phyloP scores from a whole-genome alignment of 2,329 filamentous ascomycete species.

The Aspergillus niger region DNA sequence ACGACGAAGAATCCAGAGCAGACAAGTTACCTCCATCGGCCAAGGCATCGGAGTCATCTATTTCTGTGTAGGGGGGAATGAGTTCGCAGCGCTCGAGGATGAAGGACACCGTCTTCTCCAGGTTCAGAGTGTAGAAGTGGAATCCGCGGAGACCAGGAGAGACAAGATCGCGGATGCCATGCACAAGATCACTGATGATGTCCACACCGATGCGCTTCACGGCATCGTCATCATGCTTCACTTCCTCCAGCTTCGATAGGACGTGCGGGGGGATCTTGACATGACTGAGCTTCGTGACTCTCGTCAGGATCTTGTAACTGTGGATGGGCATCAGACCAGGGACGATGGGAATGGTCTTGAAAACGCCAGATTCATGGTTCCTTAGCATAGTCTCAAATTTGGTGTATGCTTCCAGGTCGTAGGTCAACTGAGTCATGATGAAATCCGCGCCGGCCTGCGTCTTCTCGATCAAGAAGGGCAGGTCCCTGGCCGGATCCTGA shows the following conservation, averaged over 20 bases:
- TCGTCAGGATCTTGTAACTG: constrained; percentile 91
- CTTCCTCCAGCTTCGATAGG: constrained; percentile 59
- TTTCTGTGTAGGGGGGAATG: constrained; percentile 63
- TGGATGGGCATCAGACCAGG: constrained; percentile 97
- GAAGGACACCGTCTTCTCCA: constrained; percentile 94
- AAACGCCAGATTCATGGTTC: constrained; percentile 78
- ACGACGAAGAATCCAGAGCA: constrained; percentile 24
- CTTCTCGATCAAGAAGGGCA: constrained; percentile 90
- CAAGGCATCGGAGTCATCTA: constrained; percentile 46
- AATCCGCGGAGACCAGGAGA: constrained; percentile 71
- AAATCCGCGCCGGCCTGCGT: constrained; percentile 90
- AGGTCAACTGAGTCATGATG: constrained; percentile 98
- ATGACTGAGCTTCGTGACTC: constrained; percentile 92
- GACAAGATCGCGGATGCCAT: constrained; percentile 70
- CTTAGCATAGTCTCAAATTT: constrained; percentile 75
- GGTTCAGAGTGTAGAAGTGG: constrained; percentile 95
- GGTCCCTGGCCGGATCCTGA: constrained; percentile 65
- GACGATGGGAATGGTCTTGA: constrained; percentile 85
- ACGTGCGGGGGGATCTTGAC: constrained; percentile 75
- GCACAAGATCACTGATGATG: constrained; percentile 80
- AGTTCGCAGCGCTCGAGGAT: constrained; percentile 84
- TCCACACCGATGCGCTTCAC: constrained; percentile 53
- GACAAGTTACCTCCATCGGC: constrained; percentile 38
- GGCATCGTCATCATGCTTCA: constrained; percentile 51
- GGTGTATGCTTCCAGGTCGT: constrained; percentile 81